Conservation (phyloP, 805 yeast species). For the Debaryomyces tyrocola region DNA sequence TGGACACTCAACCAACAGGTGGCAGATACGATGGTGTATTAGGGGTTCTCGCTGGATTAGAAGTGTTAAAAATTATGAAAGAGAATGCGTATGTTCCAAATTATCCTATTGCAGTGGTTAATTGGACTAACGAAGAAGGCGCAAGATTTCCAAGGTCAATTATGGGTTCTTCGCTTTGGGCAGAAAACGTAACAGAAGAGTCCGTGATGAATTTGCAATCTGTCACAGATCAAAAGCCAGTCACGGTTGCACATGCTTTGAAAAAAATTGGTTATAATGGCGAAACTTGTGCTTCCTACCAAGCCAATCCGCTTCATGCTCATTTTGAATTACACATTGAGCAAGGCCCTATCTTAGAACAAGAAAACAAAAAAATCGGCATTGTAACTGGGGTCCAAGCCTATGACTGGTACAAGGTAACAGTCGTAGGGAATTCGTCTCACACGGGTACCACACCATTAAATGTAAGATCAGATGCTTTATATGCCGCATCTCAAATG, state of each 20-base stretch:
- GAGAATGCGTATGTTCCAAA: conserved; percentile 58
- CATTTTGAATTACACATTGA: conserved; percentile 76
- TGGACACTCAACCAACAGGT: conserved; percentile 77
- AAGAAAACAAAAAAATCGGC: conserved; percentile 55
- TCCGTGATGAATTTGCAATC: conserved; percentile 48
- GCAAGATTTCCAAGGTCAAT: conserved; percentile 68
- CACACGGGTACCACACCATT: conserved; percentile 79
- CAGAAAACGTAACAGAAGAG: conserved; percentile 40
- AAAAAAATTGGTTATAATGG: conserved; percentile 65
- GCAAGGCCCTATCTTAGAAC: conserved; percentile 71
- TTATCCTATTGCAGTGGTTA: conserved; percentile 61
- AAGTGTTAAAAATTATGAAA: conserved; percentile 62
- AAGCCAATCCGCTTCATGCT: conserved; percentile 56
- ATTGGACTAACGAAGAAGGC: conserved; percentile 79
- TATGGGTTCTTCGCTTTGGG: conserved; percentile 67
- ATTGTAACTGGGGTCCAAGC: conserved; percentile 68
- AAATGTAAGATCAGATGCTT: conserved; percentile 57
- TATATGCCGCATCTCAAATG: conserved; percentile 57
- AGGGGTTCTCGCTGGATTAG: conserved; percentile 68
- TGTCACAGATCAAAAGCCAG: conserved; percentile 51
- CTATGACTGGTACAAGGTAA: conserved; percentile 57
- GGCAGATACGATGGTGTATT: conserved; percentile 73
- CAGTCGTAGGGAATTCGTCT: conserved; percentile 59
- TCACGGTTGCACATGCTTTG: conserved; percentile 54
- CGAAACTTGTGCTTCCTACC: conserved; percentile 44